phyloP scores from a whole-genome alignment of 768 basidiomycete genomes.

The Mycena floridula region DNA sequence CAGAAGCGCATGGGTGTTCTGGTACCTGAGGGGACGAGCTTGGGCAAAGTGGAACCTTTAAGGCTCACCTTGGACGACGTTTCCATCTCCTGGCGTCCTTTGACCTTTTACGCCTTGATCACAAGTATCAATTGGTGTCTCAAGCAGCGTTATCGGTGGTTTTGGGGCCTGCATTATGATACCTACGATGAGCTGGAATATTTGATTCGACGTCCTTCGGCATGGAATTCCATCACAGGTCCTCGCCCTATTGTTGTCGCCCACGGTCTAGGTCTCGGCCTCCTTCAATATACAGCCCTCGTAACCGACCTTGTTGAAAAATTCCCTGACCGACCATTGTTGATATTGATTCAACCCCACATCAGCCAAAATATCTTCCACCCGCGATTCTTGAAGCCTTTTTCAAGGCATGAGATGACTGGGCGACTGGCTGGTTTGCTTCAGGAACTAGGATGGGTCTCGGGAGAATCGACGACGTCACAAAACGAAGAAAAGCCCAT shows the following conservation, averaged over 20 bases:
- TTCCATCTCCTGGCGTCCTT: constrained; percentile 61
- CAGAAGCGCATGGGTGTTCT: constrained; percentile 66
- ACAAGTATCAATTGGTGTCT: constrained; percentile 41
- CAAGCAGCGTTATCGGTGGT: constrained; percentile 35
- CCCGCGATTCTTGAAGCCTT: constrained; percentile 63
- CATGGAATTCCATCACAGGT: constrained; percentile 54
- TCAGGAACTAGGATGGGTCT: constrained; percentile 58
- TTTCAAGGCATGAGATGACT: constrained; percentile 55
- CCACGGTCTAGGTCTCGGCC: constrained; percentile 85
- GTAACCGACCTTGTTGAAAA: constrained; percentile 50
- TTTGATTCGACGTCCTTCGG: constrained; percentile 60
- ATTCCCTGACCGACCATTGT: constrained; percentile 63
- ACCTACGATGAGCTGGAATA: constrained; percentile 73
- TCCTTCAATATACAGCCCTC: constrained; percentile 63
- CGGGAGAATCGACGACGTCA: constrained; percentile 12
- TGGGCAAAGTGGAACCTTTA: constrained; percentile 43
- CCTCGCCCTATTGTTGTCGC: constrained; percentile 74
- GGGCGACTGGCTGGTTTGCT: constrained; percentile 51
- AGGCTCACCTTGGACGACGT: constrained; percentile 76
- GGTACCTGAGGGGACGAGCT: constrained; percentile 55
- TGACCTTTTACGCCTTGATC: constrained; percentile 54
- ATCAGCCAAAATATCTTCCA: constrained; percentile 86
- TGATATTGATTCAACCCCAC: constrained; percentile 77
- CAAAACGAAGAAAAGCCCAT: constrained; percentile 14
- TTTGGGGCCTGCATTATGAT: constrained; percentile 36